Evolutionary conservation across 257 asterid genomes (phyloP).

Genomic region (Ehretia macrophylla): DNA sequence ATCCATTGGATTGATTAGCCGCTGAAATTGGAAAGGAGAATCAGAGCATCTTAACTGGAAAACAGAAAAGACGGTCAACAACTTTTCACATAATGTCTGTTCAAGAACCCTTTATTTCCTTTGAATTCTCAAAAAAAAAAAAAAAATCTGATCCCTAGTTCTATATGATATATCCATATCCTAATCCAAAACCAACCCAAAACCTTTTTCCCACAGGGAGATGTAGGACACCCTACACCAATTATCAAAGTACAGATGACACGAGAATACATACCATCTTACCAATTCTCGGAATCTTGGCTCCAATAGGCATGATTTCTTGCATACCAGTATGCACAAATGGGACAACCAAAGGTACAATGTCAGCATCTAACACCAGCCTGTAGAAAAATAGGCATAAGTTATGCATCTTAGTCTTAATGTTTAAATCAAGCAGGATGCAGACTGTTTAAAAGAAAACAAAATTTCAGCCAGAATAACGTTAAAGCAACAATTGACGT

Average conservation of each 20-base stretch:
- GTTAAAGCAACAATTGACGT: too few species aligned
- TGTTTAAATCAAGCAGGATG: neutral
- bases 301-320: constrained; percentile 87
- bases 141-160: too few species aligned
- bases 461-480: too few species aligned
- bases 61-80: too few species aligned
- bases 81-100: too few species aligned
- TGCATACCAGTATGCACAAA: constrained; percentile 95
- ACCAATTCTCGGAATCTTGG: constrained; percentile 81
- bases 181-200: too few species aligned
- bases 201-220: too few species aligned
- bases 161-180: too few species aligned
- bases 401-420: neutral
- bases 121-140: too few species aligned
- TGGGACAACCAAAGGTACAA: constrained; percentile 70
- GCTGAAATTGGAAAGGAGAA: too few species aligned
- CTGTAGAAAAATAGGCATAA: constrained; percentile 30
- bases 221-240: neutral
- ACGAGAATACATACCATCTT: constrained; percentile 48
- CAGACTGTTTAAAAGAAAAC: neutral
- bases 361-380: constrained; percentile 78
- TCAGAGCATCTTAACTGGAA: too few species aligned
- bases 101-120: too few species aligned
- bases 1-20: neutral
- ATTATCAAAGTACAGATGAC: neutral